Evolutionary conservation across 2,329 filamentous ascomycete species (phyloP).

Genomic region (Cladosporium cucumerinum): DNA sequence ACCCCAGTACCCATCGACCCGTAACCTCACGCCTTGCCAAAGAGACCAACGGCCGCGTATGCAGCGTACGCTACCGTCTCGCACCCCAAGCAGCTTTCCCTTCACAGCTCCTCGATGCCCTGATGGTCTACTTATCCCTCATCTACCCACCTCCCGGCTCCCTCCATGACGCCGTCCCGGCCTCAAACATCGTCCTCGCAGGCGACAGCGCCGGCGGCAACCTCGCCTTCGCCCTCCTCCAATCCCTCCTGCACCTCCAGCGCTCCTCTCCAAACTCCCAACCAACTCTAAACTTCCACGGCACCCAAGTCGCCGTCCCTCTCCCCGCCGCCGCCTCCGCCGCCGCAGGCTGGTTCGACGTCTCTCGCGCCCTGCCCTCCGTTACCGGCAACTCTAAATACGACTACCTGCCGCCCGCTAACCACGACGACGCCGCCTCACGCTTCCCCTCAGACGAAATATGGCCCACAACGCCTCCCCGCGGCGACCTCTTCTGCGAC

Average conservation of each 20-base stretch:
- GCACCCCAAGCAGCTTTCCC: constrained; percentile 74
- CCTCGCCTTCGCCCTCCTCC: constrained; percentile 63
- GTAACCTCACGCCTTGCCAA: constrained; percentile 61
- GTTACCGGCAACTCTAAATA: constrained; percentile 52
- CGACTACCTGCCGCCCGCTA: constrained; percentile 60
- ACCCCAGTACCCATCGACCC: constrained; percentile 64
- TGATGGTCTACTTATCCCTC: constrained; percentile 69
- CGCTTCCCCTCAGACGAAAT: constrained; percentile 48
- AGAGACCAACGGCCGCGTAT: constrained; percentile 63
- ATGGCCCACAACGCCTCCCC: constrained; percentile 46
- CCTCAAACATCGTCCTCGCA: constrained; percentile 65
- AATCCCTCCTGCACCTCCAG: constrained; percentile 64
- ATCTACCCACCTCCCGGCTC: constrained; percentile 68
- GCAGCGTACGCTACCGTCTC: constrained; percentile 71
- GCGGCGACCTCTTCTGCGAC: constrained; percentile 48
- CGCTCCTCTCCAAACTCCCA: constrained; percentile 38
- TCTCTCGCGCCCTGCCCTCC: constrained; percentile 61
- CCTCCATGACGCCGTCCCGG: constrained; percentile 62
- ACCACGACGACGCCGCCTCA: constrained; percentile 31
- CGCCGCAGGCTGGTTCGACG: constrained; percentile 69
- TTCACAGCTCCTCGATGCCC: constrained; percentile 66
- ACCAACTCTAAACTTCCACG: constrained; percentile 59
- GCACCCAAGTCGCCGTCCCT: constrained; percentile 55
- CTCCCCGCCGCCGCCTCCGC: constrained; percentile 64
- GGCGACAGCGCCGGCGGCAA: constrained; percentile 78